Evolutionary conservation across 2,329 filamentous ascomycete species (phyloP), one percentile per base, ranked within the genome.

Genomic region (Alternaria atra): DNA sequence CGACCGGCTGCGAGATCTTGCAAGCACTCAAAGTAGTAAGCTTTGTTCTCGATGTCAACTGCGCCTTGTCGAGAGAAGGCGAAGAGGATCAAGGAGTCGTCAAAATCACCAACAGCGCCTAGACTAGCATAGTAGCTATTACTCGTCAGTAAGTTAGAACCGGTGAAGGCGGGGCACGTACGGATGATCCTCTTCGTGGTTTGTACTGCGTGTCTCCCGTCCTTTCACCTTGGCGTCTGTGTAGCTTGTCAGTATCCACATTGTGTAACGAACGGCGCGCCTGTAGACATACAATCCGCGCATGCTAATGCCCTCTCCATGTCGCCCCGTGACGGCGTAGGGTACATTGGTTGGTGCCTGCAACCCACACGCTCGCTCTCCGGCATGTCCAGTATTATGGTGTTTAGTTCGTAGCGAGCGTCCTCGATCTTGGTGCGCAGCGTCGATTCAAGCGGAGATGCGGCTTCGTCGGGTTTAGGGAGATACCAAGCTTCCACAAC

Each of bases 21-120:
- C n/a, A 92, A 80, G 68, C 87, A 90, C 74, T 89, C 85, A 61
- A 91, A 83, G 73, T 91, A 91, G 71, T 87, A 87, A 2, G 87
- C 77, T 17, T 80, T 79, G 61, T 86, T 85, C 20, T 69, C 64
- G 20, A 84, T 82, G 72, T 91, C 87, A 52, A 83, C 84, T 8
- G 79, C 73, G 25, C 83, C 79, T 77, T 92, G 90, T 34, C 85
- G 82, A 25, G 86, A 81, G 71, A 87, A 91, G 4, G 88, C 86
- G 73, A 88, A 90, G 29, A 83, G 78, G 17, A 92, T 78, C n/a
- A 89, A 77, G 1, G 79, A 71, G 69, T 91, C 87, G 5, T 86
- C 83, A 74, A 91, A 90, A 70, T 90, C 85, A 39, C 85, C 83
- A 8, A 88, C 74, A 13, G 84, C 84, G 23, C 90, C 90, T 23